Percentiles rank a stretch among this genome's conserved stretches.
These are phyloP conservation scores for Salvia miltiorrhiza DNA, from an alignment of 257 asterid species.

Conservation along the genomic window DNA sequence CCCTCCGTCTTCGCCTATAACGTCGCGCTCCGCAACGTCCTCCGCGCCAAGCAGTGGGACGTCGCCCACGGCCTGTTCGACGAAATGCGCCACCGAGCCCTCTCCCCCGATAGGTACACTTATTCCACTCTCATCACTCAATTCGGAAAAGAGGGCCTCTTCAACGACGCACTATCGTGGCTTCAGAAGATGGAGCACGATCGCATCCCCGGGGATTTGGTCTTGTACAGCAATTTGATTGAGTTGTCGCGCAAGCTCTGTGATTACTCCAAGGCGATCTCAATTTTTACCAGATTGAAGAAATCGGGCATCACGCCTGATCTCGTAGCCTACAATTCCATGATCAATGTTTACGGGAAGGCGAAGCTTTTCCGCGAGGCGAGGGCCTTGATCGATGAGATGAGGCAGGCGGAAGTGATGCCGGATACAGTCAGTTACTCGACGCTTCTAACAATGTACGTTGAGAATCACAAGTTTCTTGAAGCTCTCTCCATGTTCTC, in stretches of 20 bases:
- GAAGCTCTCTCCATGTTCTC: slow-evolving; percentile 78
- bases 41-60: slow-evolving; percentile 74
- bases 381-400: slow-evolving; percentile 51
- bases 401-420: slow-evolving; percentile 56
- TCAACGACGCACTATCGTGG: slow-evolving; percentile 95
- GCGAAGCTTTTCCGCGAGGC: slow-evolving; percentile 93
- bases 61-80: slow-evolving; percentile 81
- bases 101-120: slow-evolving; percentile 85
- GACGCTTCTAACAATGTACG: slow-evolving; percentile 69
- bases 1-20: slow-evolving; percentile 93
- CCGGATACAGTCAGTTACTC: slow-evolving; percentile 89
- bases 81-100: slow-evolving; percentile 79
- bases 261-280: slow-evolving; percentile 83
- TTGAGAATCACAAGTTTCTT: slow-evolving; percentile 64
- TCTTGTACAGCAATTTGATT: slow-evolving; percentile 78
- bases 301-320: slow-evolving; percentile 74
- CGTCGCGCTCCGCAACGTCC: slow-evolving; percentile 81
- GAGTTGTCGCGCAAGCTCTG: slow-evolving; percentile 78
- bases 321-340: slow-evolving; percentile 78
- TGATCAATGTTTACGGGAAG: slow-evolving; percentile 95
- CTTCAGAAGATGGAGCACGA: slow-evolving; percentile 93
- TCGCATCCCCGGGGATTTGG: slow-evolving; percentile 76
- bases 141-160: slow-evolving; percentile 81
- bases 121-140: slow-evolving; percentile 82
- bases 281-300: slow-evolving; percentile 75